Percentiles rank a stretch among this genome's conserved stretches.
Conservation (phyloP, 1,284 basidiomycete genomes). For the Leccinum pachyderme region DNA sequence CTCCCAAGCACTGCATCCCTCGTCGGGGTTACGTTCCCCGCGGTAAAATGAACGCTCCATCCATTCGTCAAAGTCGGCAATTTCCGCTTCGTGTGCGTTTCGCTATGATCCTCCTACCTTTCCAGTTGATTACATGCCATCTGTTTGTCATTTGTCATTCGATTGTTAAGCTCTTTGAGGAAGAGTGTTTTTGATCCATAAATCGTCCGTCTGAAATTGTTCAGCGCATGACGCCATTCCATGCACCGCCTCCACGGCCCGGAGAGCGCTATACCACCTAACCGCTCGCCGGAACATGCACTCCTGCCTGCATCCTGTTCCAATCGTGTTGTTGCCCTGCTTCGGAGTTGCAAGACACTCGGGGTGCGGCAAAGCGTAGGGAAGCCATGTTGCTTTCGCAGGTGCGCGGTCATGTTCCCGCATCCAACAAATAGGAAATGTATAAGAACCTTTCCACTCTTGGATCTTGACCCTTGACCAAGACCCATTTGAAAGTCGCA, state of each 20-base stretch:
- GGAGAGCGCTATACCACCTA: slow-evolving; percentile 22
- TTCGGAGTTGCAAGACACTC: slow-evolving; percentile 35
- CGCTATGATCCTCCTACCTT: slow-evolving; percentile 7
- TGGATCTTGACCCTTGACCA: slow-evolving; percentile 25
- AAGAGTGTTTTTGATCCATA: slow-evolving; percentile 33
- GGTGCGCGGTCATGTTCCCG: slow-evolving; percentile 23
- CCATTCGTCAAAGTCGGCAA: slow-evolving; percentile 21
- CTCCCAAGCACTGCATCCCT: slow-evolving; percentile 14
- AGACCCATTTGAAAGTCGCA: slow-evolving; percentile 24
- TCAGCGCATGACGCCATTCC: slow-evolving; percentile 26
- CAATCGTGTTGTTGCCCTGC: slow-evolving; percentile 33
- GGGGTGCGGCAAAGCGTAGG: slow-evolving; percentile 31
- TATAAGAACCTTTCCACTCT: slow-evolving; percentile 32
- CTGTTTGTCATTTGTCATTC: slow-evolving; percentile 19
- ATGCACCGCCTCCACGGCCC: slow-evolving; percentile 27
- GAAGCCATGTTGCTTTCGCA: slow-evolving; percentile 28
- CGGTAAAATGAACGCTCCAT: slow-evolving; percentile 22
- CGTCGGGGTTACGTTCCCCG: slow-evolving; percentile 7
- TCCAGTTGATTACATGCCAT: slow-evolving; percentile 11
- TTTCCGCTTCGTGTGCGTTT: slow-evolving; percentile 24
- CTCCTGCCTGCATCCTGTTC: slow-evolving; percentile 33
- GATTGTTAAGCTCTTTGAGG: slow-evolving; percentile 33
- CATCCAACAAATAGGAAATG: slow-evolving; percentile 24
- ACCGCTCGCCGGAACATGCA: slow-evolving; percentile 31
- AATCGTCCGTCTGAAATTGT: slow-evolving; percentile 17